These are phyloP conservation scores for Yarrowia phangngaensis DNA, from an alignment of 805 yeast genomes.

Conservation along the genomic window DNA sequence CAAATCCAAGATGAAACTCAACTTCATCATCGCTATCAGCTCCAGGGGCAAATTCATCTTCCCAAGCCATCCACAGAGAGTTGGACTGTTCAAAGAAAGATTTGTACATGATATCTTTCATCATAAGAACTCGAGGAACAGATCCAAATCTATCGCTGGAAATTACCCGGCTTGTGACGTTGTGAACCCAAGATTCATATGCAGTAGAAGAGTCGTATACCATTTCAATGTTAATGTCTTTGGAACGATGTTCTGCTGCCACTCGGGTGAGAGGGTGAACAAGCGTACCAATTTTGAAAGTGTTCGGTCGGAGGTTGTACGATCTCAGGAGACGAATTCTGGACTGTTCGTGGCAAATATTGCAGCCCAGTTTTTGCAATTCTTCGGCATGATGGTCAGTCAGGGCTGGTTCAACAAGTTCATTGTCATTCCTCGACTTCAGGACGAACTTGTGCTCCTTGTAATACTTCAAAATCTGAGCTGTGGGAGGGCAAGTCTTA, in stretches of 20 bases:
- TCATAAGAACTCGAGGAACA: slow-evolving; percentile 20
- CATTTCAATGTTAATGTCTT: slow-evolving; percentile 4
- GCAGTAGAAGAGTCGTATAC: slow-evolving; percentile 20
- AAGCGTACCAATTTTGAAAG: slow-evolving; percentile 19
- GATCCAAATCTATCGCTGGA: slow-evolving; percentile 7
- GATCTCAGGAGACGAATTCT: slow-evolving; percentile 11
- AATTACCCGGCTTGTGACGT: slow-evolving; percentile 11
- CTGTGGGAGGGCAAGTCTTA: slow-evolving; percentile 19
- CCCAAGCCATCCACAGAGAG: slow-evolving; percentile 24
- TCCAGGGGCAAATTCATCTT: not conserved
- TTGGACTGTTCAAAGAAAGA: slow-evolving; percentile 17
- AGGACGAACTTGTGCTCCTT: not conserved
- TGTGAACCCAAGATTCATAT: slow-evolving; percentile 20
- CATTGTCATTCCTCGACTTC: not conserved
- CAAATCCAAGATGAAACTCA: slow-evolving; percentile 22
- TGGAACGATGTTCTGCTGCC: slow-evolving; percentile 7
- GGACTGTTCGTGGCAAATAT: slow-evolving; percentile 10
- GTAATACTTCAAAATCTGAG: slow-evolving; percentile 9
- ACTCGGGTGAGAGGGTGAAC: slow-evolving; percentile 23
- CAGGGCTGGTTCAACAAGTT: not conserved
- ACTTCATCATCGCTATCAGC: slow-evolving; percentile 1
- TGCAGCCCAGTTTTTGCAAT: slow-evolving; percentile 13
- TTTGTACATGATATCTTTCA: slow-evolving; percentile 21
- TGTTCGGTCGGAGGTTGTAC: slow-evolving; percentile 21
- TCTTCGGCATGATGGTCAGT: slow-evolving; percentile 2